Evolutionary conservation across 2,329 filamentous ascomycete species (phyloP).

Genomic region (Aspergillus japonicus): DNA sequence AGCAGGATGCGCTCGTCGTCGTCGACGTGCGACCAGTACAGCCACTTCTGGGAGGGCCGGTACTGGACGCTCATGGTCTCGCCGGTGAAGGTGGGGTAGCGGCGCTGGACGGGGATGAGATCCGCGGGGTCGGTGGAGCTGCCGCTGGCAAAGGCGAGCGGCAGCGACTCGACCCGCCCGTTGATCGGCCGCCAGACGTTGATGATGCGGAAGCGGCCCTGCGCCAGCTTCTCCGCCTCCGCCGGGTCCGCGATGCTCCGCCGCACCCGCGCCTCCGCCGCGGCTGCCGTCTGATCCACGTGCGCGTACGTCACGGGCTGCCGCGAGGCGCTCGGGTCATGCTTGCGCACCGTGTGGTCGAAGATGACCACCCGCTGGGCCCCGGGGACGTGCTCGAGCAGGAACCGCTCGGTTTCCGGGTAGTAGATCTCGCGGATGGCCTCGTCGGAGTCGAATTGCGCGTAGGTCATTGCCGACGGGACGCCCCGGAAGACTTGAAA

Average conservation of each 20-base stretch:
- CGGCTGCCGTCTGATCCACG: constrained; percentile 74
- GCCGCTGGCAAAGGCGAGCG: constrained; percentile 59
- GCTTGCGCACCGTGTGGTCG: constrained; percentile 82
- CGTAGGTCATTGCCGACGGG: constrained; percentile 54
- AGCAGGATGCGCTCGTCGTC: constrained; percentile 70
- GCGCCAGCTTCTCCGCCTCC: constrained; percentile 65
- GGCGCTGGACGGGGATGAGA: constrained; percentile 69
- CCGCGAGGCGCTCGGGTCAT: constrained; percentile 58
- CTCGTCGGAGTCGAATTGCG: constrained; percentile 66
- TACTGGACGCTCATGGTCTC: constrained; percentile 70
- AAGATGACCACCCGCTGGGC: constrained; percentile 70
- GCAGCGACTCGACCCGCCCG: constrained; percentile 56
- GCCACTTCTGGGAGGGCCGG: constrained; percentile 66
- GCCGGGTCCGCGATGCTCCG: constrained; percentile 60
- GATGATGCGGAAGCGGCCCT: constrained; percentile 70
- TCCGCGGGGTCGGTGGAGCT: constrained; percentile 41
- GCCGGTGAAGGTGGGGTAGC: constrained; percentile 69
- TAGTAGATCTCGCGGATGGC: constrained; percentile 73
- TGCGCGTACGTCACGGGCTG: constrained; percentile 71
- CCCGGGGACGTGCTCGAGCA: constrained; percentile 67
- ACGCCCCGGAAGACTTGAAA: constrained; percentile 66
- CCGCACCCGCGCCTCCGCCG: constrained; percentile 65
- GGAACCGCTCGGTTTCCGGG: constrained; percentile 72
- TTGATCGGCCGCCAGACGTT: constrained; percentile 79
- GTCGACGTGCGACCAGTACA: constrained; percentile 77